Evolutionary conservation across 768 basidiomycete species (phyloP), one percentile per base, ranked within the genome.

Genomic region (Clavulina sp.): DNA sequence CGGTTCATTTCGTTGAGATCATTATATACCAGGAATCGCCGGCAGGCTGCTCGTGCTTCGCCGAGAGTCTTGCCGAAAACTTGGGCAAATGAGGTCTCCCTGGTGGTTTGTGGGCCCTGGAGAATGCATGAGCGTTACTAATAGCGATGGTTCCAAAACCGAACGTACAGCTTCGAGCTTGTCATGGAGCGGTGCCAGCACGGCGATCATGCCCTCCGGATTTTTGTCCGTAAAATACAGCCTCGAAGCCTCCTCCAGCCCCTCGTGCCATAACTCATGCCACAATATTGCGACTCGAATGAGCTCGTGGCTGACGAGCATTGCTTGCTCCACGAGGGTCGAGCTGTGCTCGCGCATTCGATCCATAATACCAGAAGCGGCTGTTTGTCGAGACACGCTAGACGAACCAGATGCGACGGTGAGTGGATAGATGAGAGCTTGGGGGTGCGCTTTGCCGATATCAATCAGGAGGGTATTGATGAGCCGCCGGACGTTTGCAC

Each of bases 251-350:
- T 99, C 95, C 67, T 99, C 95, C 21, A 99, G 70, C 18, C 88
- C 91, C 67, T 99, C 95, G 59, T 96, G 91, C 95, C 95, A 99
- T 57, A 91, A 70, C 64, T 99, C 95, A 59, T 97, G 92, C 95
- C 95, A 99, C 7, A 99, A 70, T 54, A 99, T 97, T 4, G 95
- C 93, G 4, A 97, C 87, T 19, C 95, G 81, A 54, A 97, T 96
- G 33, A 99, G 74, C 63, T 99, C 95, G 29, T 84, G 80, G 61
- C 87, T 87, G 64, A 99, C 88, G 24, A 93, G 62, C 57, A 64
- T 21, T 59, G 80, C 86, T 69, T 96, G 92, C 52, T 81, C 80
- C 33, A 97, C 93, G 38, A 97, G 84, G 1, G 65, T 64, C 5
- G 79, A 75, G 60, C 87, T 89, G 60, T 96, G 92, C 56, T 96